Base-by-base conservation (phyloP, 495 filamentous ascomycete species). In the Glonium stellatum region DNA sequence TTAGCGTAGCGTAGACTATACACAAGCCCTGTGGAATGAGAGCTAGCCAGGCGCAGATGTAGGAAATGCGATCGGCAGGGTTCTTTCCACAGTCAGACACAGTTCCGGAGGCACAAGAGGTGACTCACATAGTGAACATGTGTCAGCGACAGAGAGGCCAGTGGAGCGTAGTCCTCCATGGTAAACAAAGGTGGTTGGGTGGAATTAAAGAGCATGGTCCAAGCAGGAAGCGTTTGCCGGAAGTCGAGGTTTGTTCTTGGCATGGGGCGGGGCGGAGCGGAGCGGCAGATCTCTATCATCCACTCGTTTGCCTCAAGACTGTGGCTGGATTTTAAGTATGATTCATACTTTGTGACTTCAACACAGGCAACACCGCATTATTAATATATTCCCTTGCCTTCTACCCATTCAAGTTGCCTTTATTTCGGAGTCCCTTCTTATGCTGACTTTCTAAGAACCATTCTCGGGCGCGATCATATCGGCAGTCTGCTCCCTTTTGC, bases 111-210 rank as follows among this genome's bases (percentile, higher is more conserved):
- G 11, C 12, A 22, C 19, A 25, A 23, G 52, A 8, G 12, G 58
- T 18, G n/a, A 9, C 80, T 61, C 74, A 96, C 92, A 77, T 98
- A 98, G 78, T 95, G 89, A 58, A 98, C 91, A 73, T 97, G 92
- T 12, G 95, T 97, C 52, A 97, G 76, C 55, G 90, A 95, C 53
- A 96, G 80, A 18, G 93, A 97, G 31, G 92, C 90, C 25, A 97
- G 76, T 1, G 88, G 84, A 23, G 82, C 76, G 63, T 89, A 81
- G 51, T 73, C 71, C 69, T 75, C 73, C 55, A 65, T 69, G 39
- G 19, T 51, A 23, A 25, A 48, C 12, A 39, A 36, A 35, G 53
- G 47, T 50, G 21, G 54, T 12, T 58, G 5, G 57, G 34, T 15
- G 15, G 12, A 55, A 15, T 12, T 55, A 15, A 11, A 21, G 10